Base-by-base conservation (phyloP, 495 filamentous ascomycete species). In the Letharia lupina region DNA sequence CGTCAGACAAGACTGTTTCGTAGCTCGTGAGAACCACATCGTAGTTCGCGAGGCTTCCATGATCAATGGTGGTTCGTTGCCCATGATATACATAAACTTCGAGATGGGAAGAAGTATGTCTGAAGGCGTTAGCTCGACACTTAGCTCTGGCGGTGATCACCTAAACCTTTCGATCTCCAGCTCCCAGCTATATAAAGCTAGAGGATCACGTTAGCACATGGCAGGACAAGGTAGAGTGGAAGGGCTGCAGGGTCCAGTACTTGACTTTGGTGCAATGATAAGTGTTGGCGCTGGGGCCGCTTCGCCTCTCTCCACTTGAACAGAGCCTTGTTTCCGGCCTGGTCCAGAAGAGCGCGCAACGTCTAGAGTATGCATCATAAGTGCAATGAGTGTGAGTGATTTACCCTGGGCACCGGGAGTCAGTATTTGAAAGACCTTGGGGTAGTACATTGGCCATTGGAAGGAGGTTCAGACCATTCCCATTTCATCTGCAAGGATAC, bases 11-110 rank as follows among this genome's bases (percentile, higher is more conserved):
- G 5, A 80, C 64, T 0, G 77, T 81, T 20, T 70, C 70, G 40
- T 80, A 81, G 3, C 76, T 81, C 4, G 78, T 81, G 10, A 81
- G 41, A 16, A 78, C 70, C 12, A 78, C 68, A 63, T 80, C 74
- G 11, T 67, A 73, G 1, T 73, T 58, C 23, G 62, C 50, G 28
- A 81, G 61, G 4, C 47, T 35, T 0, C 62, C 42, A n/a, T 61
- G 47, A 20, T 73, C 56, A 7, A 65, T 48, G n/a, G 65, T 42
- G 47, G 71, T 70, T 4, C 63, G 47, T 1, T 63, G 61, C 3
- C 79, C 78, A 65, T 81, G 75, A 64, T 80, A 80, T 23, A 68
- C 69, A 65, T 70, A 65, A 4, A 69, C 66, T 37, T 69, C 72
- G 10, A 79, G 63, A 16, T 69, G 67, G 16, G 54, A 47, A 37